Evolutionary conservation across 164 flowering plant species (phyloP).

Genomic region (Annona squamosa): DNA sequence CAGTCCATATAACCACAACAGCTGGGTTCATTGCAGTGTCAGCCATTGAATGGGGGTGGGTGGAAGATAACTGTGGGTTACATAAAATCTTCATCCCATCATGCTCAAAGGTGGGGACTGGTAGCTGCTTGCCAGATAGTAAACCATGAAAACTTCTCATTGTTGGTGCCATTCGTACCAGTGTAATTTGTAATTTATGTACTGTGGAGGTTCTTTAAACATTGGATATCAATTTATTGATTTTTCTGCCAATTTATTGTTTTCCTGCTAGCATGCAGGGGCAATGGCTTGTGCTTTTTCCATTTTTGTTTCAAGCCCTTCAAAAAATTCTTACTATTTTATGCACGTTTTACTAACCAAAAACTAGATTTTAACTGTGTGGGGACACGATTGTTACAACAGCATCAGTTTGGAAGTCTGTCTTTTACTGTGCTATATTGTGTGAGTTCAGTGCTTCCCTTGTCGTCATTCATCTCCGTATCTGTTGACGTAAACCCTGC

Average conservation of each 20-base stretch:
- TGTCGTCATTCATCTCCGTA: constrained; percentile 10
- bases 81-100: constrained; percentile 26
- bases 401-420: constrained; percentile 9
- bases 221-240: constrained; percentile 54
- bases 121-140: constrained; percentile 28
- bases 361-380: constrained; percentile 2
- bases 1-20: constrained; percentile 19
- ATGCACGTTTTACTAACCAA: constrained; percentile 4
- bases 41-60: constrained; percentile 27
- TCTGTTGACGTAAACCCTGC: constrained; percentile 10
- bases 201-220: constrained; percentile 52
- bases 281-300: not conserved
- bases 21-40: constrained; percentile 21
- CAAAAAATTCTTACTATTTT: not conserved
- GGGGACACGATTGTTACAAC: constrained; percentile 3
- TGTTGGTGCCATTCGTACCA: constrained; percentile 41
- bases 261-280: constrained; percentile 4
- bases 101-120: constrained; percentile 21
- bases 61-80: constrained; percentile 19
- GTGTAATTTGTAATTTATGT: constrained; percentile 51
- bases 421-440: constrained; percentile 13
- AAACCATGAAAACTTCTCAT: constrained; percentile 37
- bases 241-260: constrained; percentile 29
- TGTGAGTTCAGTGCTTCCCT: constrained; percentile 12
- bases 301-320: not conserved